Conservation (phyloP, 352 stramenopile genomes). For the Phytophthora multivora region DNA sequence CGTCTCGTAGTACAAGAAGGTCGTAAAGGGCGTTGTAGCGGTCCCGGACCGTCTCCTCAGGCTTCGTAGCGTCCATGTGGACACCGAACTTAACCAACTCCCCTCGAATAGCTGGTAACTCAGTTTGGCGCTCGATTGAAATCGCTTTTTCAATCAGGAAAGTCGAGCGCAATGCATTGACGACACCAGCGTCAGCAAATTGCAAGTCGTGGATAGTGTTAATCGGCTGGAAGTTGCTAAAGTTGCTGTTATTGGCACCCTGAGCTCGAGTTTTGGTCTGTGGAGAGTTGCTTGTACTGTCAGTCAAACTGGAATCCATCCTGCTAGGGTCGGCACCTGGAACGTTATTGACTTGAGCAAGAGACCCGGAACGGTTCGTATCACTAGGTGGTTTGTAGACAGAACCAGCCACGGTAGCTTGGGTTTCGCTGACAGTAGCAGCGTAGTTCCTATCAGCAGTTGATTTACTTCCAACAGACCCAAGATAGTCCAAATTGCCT, state of each 20-base stretch:
- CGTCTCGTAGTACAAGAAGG: slow-evolving; percentile 69
- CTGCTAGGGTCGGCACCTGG: background rate
- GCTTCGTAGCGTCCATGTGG: slow-evolving; percentile 20
- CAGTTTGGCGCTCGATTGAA: slow-evolving; percentile 56
- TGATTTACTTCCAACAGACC: background rate
- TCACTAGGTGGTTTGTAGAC: background rate
- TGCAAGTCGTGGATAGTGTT: slow-evolving; percentile 68
- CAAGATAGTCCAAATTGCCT: background rate
- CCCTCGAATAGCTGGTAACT: slow-evolving; percentile 34
- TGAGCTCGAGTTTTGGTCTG: slow-evolving; percentile 1
- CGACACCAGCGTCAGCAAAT: slow-evolving; percentile 46
- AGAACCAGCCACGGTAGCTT: background rate
- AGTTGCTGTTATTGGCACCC: slow-evolving; percentile 2
- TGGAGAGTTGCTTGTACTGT: background rate
- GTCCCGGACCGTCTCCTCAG: slow-evolving; percentile 15
- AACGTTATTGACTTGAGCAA: slow-evolving; percentile 8
- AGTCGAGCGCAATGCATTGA: slow-evolving; percentile 59
- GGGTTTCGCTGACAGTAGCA: background rate
- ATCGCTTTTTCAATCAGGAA: slow-evolving; percentile 81
- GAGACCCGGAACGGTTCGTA: background rate
- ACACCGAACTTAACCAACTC: slow-evolving; percentile 73
- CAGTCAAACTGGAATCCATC: background rate
- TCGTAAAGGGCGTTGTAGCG: slow-evolving; percentile 69
- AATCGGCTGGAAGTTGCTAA: slow-evolving; percentile 18
- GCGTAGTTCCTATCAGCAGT: background rate